These are phyloP conservation scores for Cicer arietinum DNA, from an alignment of 306 rosid genomes.

Conservation along the genomic window DNA sequence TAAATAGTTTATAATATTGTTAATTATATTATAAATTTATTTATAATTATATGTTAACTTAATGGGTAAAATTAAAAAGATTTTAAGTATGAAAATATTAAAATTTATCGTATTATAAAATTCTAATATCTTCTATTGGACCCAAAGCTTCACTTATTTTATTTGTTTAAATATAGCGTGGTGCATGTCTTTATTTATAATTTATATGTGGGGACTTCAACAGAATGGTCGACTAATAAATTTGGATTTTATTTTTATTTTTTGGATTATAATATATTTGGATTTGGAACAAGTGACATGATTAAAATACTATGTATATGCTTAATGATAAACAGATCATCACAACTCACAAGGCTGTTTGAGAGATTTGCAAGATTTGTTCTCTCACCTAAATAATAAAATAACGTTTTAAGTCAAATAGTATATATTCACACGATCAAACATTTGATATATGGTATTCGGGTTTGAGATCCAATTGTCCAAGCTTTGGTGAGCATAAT, in stretches of 20 bases:
- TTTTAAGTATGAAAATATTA: too few species aligned
- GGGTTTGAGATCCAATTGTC: not conserved
- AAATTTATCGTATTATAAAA: too few species aligned
- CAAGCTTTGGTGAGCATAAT: too few species aligned
- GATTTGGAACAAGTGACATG: slow-evolving; percentile 30
- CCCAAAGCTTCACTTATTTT: slow-evolving; percentile 22
- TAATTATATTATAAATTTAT: too few species aligned
- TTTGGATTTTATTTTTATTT: not conserved
- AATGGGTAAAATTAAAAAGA: too few species aligned
- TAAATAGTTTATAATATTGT: too few species aligned
- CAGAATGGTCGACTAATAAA: slow-evolving; percentile 23
- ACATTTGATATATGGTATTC: not conserved
- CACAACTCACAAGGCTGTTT: slow-evolving; percentile 21
- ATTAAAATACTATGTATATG: slow-evolving; percentile 10
- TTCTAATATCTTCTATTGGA: too few species aligned
- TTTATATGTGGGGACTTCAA: slow-evolving; percentile 21
- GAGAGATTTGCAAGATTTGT: slow-evolving; percentile 42
- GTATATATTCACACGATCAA: not conserved
- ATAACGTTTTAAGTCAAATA: slow-evolving; percentile 43
- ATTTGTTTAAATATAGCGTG: slow-evolving; percentile 28
- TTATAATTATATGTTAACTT: too few species aligned
- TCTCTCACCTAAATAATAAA: slow-evolving; percentile 25
- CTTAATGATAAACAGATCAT: slow-evolving; percentile 34
- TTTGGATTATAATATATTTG: not conserved
- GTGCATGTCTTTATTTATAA: slow-evolving; percentile 9